These are phyloP conservation scores for Aquilaria sinensis DNA, from an alignment of 345 rosid genomes.

Conservation along the genomic window DNA sequence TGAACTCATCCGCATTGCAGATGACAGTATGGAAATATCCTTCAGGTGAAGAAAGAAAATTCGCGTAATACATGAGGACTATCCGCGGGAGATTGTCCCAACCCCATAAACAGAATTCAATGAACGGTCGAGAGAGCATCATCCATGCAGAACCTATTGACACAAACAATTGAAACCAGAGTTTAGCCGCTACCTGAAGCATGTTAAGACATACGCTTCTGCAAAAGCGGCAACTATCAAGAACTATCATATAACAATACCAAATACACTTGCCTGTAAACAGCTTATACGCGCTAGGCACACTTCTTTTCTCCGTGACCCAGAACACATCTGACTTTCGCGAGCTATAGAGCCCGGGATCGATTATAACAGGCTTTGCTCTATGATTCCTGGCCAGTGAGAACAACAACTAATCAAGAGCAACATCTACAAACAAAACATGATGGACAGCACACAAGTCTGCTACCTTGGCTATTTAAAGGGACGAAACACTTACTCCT, in stretches of 20 bases:
- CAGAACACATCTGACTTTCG: conserved; percentile 60
- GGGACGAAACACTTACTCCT: conserved; percentile 45
- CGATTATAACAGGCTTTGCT: conserved; percentile 68
- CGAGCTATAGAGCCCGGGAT: conserved; percentile 52
- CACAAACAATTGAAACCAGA: conserved; percentile 5
- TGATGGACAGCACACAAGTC: background rate
- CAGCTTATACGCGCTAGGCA: conserved; percentile 53
- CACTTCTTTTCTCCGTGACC: conserved; percentile 44
- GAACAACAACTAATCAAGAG: conserved; percentile 6
- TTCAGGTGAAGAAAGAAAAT: conserved; percentile 90
- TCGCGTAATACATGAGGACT: conserved; percentile 80
- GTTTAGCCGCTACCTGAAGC: background rate
- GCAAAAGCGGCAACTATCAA: no score
- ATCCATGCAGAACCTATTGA: conserved; percentile 91
- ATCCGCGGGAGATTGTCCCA: conserved; percentile 91
- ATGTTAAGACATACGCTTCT: conserved; percentile 1
- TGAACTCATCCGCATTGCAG: conserved; percentile 73
- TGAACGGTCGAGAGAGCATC: conserved; percentile 76
- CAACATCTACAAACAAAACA: conserved; percentile 2
- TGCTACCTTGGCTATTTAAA: conserved; percentile 1
- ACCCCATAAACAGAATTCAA: conserved; percentile 77
- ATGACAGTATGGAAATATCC: conserved; percentile 90
- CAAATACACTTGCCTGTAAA: conserved; percentile 46
- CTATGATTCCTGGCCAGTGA: conserved; percentile 42
- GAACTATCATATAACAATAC: background rate